phyloP scores from a whole-genome alignment of 2,329 filamentous ascomycete species.

The Onygena corvina region DNA sequence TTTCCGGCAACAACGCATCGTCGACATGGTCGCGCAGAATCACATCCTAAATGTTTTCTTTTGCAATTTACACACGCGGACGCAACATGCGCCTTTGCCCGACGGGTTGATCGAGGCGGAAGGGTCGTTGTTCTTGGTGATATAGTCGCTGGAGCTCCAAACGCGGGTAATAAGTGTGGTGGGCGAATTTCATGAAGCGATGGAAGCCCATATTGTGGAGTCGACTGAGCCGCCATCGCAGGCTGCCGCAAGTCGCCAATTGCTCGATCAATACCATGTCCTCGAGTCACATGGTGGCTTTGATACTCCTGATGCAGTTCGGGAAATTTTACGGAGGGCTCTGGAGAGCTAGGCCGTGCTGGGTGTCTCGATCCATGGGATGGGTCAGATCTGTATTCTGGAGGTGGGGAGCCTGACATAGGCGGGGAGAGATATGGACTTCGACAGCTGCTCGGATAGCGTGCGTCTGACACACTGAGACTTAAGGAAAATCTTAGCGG shows the following conservation, averaged over 20 bases:
- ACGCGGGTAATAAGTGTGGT: constrained; percentile 12
- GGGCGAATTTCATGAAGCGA: constrained; percentile 6
- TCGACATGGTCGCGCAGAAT: constrained; percentile 26
- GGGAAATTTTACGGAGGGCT: not conserved
- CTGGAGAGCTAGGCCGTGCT: constrained; percentile 20
- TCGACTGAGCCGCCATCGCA: constrained; percentile 1
- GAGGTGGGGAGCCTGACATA: constrained; percentile 26
- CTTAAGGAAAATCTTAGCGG: constrained; percentile 20
- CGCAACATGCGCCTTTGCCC: constrained; percentile 29
- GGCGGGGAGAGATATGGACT: constrained; percentile 25
- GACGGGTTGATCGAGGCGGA: constrained; percentile 23
- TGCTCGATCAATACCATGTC: constrained; percentile 5
- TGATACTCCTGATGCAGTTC: not conserved
- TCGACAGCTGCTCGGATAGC: constrained; percentile 17
- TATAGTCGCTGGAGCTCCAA: constrained; percentile 12
- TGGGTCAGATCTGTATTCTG: constrained; percentile 19
- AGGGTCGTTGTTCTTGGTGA: constrained; percentile 14
- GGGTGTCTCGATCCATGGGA: constrained; percentile 20
- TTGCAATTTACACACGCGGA: constrained; percentile 32
- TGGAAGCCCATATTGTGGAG: constrained; percentile 12
- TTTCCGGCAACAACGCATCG: constrained; percentile 29
- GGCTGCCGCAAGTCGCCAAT: constrained; percentile 7
- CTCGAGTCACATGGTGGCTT: not conserved
- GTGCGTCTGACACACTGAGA: constrained; percentile 19
- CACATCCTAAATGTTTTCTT: constrained; percentile 29